A percentile compares a stretch with the other conserved stretches of the same genome.
Conservation (phyloP, 352 stramenopile species). For the Blastocystis sp. region DNA sequence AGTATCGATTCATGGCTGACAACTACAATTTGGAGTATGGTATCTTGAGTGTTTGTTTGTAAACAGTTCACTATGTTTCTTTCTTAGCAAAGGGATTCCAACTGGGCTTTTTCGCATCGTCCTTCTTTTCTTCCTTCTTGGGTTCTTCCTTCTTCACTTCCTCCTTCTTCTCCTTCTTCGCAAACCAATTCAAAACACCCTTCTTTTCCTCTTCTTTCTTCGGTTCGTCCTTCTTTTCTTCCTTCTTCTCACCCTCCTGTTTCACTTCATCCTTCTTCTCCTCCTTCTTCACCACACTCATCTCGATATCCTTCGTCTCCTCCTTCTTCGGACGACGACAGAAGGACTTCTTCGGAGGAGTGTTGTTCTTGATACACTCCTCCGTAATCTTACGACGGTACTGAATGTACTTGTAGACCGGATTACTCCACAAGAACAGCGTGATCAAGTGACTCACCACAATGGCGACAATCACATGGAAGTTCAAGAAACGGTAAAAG, state of each 20-base stretch:
- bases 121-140: not conserved
- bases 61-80: not conserved
- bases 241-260: not conserved
- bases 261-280: not conserved
- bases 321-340: not conserved
- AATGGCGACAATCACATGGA: not conserved
- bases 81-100: too few relatives aligned
- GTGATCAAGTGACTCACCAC: not conserved
- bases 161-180: not conserved
- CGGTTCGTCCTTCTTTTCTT: not conserved
- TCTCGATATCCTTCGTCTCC: not conserved
- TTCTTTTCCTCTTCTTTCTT: not conserved
- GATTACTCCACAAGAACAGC: not conserved
- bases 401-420: not conserved
- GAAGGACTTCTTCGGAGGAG: not conserved
- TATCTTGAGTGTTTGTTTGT: not conserved
- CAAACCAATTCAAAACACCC: not conserved
- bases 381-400: not conserved
- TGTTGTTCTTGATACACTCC: not conserved
- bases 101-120: not conserved
- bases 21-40: constrained; percentile 49
- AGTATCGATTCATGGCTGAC: not conserved
- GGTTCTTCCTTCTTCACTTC: not conserved
- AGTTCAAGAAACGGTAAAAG: not conserved
- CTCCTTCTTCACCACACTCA: not conserved